Percentiles rank a stretch among this genome's conserved stretches.
phyloP scores from a whole-genome alignment of 306 rosid species.

The Vigna trinervia region DNA sequence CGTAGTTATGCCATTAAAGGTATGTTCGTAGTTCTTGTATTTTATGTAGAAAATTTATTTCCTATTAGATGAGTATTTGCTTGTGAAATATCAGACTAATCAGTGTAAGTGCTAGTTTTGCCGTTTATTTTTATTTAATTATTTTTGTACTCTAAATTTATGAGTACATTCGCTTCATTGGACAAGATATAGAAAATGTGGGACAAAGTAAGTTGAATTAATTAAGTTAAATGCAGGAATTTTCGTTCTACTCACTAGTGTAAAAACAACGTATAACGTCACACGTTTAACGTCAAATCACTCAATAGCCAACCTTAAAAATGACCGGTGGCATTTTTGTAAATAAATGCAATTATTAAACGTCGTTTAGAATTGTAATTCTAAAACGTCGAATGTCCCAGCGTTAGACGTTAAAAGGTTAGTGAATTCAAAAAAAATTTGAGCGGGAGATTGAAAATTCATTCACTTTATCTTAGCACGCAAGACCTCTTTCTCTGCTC shows the following conservation, averaged over 20 bases:
- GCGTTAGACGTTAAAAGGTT: no score
- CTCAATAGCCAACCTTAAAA: no score
- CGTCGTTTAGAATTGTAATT: no score
- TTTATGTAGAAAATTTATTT: constrained; percentile 2
- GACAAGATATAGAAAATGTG: constrained; percentile 9
- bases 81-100: constrained; percentile 32
- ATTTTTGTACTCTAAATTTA: neutral
- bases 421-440: no score
- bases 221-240: neutral
- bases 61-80: constrained; percentile 34
- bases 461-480: no score
- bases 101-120: neutral
- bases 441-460: no score
- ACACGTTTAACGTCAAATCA: no score
- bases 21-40: constrained; percentile 33
- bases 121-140: neutral
- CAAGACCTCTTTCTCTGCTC: no score
- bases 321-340: no score
- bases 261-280: no score
- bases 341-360: no score
- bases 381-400: no score
- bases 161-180: constrained; percentile 24
- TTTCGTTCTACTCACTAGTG: neutral
- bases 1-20: constrained; percentile 87
- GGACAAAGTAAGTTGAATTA: constrained; percentile 24